A percentile compares a stretch with the other conserved stretches of the same genome.
These are phyloP conservation scores for Serendipita sp. DNA, from an alignment of 768 basidiomycete species.

Conservation along the genomic window DNA sequence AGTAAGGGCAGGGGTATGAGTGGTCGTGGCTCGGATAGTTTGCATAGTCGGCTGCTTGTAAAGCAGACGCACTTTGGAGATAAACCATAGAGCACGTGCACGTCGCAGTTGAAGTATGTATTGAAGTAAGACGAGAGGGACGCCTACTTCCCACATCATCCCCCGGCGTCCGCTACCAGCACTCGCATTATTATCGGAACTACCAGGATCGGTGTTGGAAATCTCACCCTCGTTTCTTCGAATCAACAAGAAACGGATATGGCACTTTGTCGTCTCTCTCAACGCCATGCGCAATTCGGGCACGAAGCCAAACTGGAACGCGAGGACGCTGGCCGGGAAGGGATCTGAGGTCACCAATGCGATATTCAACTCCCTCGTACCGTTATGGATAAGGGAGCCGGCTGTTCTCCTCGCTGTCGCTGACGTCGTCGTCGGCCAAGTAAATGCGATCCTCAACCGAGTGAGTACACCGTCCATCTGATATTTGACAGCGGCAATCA, in stretches of 20 bases:
- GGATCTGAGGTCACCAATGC: background rate
- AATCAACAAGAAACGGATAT: background rate
- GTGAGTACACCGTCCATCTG: background rate
- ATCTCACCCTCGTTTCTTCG: background rate
- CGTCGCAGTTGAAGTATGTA: background rate
- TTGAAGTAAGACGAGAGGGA: background rate
- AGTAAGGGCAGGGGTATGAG: too few relatives aligned
- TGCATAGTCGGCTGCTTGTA: background rate
- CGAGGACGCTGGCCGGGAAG: background rate
- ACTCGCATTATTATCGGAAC: too few relatives aligned
- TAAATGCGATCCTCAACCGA: background rate
- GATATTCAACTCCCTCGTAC: background rate
- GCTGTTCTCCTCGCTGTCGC: background rate
- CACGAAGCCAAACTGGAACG: background rate
- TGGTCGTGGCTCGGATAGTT: background rate
- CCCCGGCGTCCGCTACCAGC: background rate
- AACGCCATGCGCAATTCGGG: background rate
- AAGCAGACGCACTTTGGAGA: background rate
- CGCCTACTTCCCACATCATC: too few relatives aligned
- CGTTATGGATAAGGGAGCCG: background rate
- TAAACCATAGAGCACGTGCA: background rate
- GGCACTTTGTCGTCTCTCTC: background rate
- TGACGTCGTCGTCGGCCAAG: background rate
- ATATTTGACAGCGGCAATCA: background rate
- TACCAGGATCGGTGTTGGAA: background rate